These are phyloP conservation scores for Dactylellina parvicollis DNA, from an alignment of 2,329 filamentous ascomycete genomes.

Conservation along the genomic window DNA sequence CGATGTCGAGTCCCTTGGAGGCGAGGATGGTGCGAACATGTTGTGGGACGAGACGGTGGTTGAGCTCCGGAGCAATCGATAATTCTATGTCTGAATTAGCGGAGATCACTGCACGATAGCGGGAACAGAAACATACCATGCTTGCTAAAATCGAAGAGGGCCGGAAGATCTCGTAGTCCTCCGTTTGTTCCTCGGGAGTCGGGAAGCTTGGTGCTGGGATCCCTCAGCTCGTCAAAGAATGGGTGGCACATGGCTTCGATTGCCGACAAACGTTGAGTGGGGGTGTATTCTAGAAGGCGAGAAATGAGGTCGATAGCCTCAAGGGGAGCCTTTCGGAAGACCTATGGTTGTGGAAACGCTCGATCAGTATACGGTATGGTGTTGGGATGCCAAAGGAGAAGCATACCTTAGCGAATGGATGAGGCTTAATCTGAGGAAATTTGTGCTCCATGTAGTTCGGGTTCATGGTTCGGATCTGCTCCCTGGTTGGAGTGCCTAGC, in stretches of 20 bases:
- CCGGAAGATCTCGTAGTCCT: slow-evolving; percentile 80
- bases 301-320: slow-evolving; percentile 96
- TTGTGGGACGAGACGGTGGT: slow-evolving; percentile 84
- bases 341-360: slow-evolving; percentile 63
- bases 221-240: slow-evolving; percentile 96
- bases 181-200: slow-evolving; percentile 91
- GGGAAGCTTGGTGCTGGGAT: slow-evolving; percentile 87
- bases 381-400: slow-evolving; percentile 8
- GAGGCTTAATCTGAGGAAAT: slow-evolving; percentile 99
- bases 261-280: slow-evolving; percentile 90
- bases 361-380: slow-evolving; percentile 2
- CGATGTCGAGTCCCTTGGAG: slow-evolving; percentile 85
- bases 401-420: slow-evolving; percentile 90
- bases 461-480: slow-evolving; percentile 99
- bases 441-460: slow-evolving; percentile 99
- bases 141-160: slow-evolving; percentile 89
- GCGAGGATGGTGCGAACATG: slow-evolving; percentile 80
- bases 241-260: slow-evolving; percentile 98
- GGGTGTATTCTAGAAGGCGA: slow-evolving; percentile 92
- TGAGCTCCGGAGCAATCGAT: slow-evolving; percentile 90
- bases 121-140: slow-evolving; percentile 74
- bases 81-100: slow-evolving; percentile 72
- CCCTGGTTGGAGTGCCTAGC: slow-evolving; percentile 90
- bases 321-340: slow-evolving; percentile 93
- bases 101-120: slow-evolving; percentile 15